A percentile compares a stretch with the other conserved stretches of the same genome.
These are phyloP conservation scores for Stachybotrys echinatus DNA, from an alignment of 2,329 filamentous ascomycete genomes.

Conservation along the genomic window DNA sequence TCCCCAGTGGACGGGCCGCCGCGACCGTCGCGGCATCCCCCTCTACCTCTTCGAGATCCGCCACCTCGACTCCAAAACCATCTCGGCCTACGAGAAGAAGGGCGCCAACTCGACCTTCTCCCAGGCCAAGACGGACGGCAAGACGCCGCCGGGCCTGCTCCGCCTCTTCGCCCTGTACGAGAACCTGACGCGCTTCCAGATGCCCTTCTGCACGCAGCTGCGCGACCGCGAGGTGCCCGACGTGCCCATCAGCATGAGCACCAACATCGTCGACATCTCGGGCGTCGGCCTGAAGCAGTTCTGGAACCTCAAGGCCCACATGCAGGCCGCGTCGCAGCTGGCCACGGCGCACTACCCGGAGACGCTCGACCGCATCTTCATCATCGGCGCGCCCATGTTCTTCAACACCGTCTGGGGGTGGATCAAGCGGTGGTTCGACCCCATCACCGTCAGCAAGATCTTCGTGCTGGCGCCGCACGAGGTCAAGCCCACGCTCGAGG, in stretches of 20 bases:
- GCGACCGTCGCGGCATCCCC: constrained; percentile 86
- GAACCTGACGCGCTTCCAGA: constrained; percentile 80
- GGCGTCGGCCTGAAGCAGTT: constrained; percentile 88
- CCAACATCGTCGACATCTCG: constrained; percentile 91
- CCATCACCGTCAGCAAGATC: constrained; percentile 91
- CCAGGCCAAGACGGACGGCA: constrained; percentile 59
- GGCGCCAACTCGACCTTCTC: constrained; percentile 50
- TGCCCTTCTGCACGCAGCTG: constrained; percentile 78
- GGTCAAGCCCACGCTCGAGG: constrained; percentile 68
- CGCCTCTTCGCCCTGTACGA: constrained; percentile 92
- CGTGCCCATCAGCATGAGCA: constrained; percentile 87
- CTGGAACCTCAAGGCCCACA: constrained; percentile 89
- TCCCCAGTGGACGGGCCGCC: constrained; percentile 89
- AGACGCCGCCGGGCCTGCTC: constrained; percentile 69
- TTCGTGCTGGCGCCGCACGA: constrained; percentile 76
- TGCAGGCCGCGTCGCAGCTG: constrained; percentile 85
- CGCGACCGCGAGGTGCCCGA: constrained; percentile 64
- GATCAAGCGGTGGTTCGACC: constrained; percentile 94
- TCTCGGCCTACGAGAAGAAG: constrained; percentile 70
- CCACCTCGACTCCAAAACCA: constrained; percentile 75
- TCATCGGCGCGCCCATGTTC: constrained; percentile 86
- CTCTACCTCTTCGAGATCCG: constrained; percentile 87
- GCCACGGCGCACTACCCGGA: constrained; percentile 95
- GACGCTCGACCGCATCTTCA: constrained; percentile 63
- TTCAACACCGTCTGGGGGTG: constrained; percentile 93